Percentiles rank a stretch among this genome's conserved stretches.
Evolutionary conservation across 2,329 filamentous ascomycete genomes (phyloP).

Genomic region (Alternaria novae-zelandiae): DNA sequence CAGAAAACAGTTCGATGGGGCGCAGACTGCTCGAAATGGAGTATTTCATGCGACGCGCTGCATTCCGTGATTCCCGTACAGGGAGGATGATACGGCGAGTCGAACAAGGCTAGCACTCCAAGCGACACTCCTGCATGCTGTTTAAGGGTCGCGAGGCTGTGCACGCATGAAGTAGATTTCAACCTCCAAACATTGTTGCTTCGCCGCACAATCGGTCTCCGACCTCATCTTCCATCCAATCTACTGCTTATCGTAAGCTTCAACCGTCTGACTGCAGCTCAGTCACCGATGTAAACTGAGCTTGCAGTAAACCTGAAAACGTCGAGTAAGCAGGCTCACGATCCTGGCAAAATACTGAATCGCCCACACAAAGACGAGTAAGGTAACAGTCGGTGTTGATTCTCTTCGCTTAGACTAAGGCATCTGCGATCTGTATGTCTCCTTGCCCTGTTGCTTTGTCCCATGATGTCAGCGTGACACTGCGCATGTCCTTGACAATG

Average conservation of each 20-base stretch:
- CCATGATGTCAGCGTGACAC: constrained; percentile 67
- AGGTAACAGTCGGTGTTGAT: constrained; percentile 6
- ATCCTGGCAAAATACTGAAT: constrained; percentile 1
- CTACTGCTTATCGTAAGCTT: constrained; percentile 15
- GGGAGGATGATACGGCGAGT: constrained; percentile 1
- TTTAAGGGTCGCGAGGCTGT: constrained; percentile 25
- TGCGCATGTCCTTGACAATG: constrained; percentile 80
- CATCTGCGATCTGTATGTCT: constrained; percentile 71
- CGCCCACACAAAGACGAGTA: not conserved
- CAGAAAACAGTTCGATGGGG: constrained; percentile 36
- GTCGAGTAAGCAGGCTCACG: constrained; percentile 7
- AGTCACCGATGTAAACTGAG: constrained; percentile 10
- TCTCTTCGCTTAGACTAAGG: constrained; percentile 49
- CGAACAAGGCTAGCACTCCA: constrained; percentile 7
- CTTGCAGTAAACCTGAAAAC: not conserved
- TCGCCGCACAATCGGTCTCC: constrained; percentile 21
- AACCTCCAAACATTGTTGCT: constrained; percentile 20
- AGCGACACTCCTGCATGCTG: constrained; percentile 6
- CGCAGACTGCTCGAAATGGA: constrained; percentile 24
- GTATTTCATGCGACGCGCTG: constrained; percentile 43
- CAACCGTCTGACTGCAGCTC: constrained; percentile 23
- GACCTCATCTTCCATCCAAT: constrained; percentile 24
- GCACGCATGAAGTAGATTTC: constrained; percentile 17
- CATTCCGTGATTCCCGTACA: constrained; percentile 20
- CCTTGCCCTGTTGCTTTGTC: constrained; percentile 64